These are phyloP conservation scores for Erythrophleum ivorense DNA, from an alignment of 331 rosid species.

Conservation along the genomic window DNA sequence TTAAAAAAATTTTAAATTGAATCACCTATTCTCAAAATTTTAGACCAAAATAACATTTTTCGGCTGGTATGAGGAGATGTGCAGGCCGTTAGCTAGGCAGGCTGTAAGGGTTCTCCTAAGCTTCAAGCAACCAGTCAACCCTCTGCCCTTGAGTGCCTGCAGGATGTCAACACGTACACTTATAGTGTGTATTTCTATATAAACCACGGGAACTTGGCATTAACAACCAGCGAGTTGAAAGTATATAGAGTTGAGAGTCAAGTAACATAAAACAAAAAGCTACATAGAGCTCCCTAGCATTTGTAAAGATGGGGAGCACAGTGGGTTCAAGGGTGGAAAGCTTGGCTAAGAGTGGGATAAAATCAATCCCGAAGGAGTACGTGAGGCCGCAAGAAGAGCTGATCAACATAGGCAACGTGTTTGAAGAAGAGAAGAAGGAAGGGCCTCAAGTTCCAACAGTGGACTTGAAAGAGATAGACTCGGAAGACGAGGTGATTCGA, in stretches of 20 bases:
- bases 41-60: no score
- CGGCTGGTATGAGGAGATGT: no score
- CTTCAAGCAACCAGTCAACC: not conserved
- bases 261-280: not conserved
- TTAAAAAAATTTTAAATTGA: no score
- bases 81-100: no score
- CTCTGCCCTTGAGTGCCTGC: not conserved
- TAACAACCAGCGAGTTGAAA: not conserved
- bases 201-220: not conserved
- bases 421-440: constrained; percentile 68
- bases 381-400: constrained; percentile 80
- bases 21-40: no score
- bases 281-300: not conserved
- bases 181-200: not conserved
- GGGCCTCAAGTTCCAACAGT: constrained; percentile 78
- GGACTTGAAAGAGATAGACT: constrained; percentile 63
- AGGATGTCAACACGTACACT: not conserved
- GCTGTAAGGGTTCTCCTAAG: not conserved
- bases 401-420: constrained; percentile 56
- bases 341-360: constrained; percentile 65
- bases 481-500: constrained; percentile 45
- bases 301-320: not conserved
- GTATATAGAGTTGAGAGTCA: not conserved
- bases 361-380: constrained; percentile 70
- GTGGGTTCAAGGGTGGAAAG: constrained; percentile 65